Evolutionary conservation across 441 rosid species (phyloP).

Genomic region (Croton laevigatus): DNA sequence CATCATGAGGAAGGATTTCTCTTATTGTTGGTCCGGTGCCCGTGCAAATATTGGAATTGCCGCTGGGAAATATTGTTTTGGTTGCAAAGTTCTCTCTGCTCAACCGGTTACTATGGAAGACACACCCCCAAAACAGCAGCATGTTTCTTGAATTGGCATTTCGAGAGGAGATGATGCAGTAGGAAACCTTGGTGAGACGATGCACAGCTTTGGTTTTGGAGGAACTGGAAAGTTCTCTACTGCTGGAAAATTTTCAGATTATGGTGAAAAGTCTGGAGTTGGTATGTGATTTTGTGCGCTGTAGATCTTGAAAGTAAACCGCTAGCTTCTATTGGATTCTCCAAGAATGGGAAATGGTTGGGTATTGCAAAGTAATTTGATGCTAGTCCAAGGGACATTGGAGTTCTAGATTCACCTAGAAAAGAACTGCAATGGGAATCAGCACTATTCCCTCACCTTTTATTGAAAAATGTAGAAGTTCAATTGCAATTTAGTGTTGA

Average conservation of each 20-base stretch:
- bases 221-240: conserved; percentile 36
- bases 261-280: conserved; percentile 30
- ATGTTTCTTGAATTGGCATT: conserved; percentile 32
- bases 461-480: conserved; percentile 38
- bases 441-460: conserved; percentile 33
- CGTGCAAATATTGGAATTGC: conserved; percentile 31
- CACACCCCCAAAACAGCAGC: conserved; percentile 32
- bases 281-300: conserved; percentile 35
- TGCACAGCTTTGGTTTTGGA: conserved; percentile 32
- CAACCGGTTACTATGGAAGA: conserved; percentile 33
- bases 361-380: conserved; percentile 34
- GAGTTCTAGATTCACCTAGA: conserved; percentile 20
- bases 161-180: conserved; percentile 30
- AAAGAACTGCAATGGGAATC: conserved; percentile 21
- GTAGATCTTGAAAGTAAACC: conserved; percentile 37
- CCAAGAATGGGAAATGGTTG: conserved; percentile 37
- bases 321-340: conserved; percentile 31
- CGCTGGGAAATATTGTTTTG: conserved; percentile 34
- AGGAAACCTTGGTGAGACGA: conserved; percentile 34
- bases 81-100: conserved; percentile 22
- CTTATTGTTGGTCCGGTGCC: conserved; percentile 45
- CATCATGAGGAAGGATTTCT: conserved; percentile 30
- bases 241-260: conserved; percentile 23
- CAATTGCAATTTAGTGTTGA: conserved; percentile 31
- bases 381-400: conserved; percentile 27